These are phyloP conservation scores for Diaporthe capsici DNA, from an alignment of 2,329 filamentous ascomycete species.

Conservation along the genomic window DNA sequence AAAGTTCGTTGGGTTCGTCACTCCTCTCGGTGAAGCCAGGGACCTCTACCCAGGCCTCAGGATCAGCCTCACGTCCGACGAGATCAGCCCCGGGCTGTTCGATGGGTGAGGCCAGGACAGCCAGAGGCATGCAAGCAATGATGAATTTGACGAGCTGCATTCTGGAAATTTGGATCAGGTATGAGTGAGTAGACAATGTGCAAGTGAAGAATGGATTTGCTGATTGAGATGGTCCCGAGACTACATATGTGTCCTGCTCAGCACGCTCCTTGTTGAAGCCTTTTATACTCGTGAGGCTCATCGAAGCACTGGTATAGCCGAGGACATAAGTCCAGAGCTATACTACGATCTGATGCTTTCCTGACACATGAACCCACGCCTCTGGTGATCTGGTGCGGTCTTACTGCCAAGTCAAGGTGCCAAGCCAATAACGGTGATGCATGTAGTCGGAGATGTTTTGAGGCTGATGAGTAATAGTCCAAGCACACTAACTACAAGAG, in stretches of 20 bases:
- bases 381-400: neutral
- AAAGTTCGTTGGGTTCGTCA: neutral
- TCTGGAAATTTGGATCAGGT: neutral
- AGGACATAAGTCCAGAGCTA: neutral
- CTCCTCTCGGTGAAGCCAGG: neutral
- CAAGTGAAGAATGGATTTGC: neutral
- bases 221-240: neutral
- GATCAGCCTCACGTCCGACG: neutral
- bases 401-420: neutral
- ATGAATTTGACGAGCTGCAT: constrained; percentile 14
- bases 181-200: neutral
- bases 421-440: constrained; percentile 10
- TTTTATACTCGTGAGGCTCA: neutral
- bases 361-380: neutral
- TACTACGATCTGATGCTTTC: neutral
- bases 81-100: neutral
- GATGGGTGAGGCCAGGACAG: neutral
- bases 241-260: neutral
- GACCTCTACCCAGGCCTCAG: constrained; percentile 1
- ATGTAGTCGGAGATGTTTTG: constrained; percentile 4
- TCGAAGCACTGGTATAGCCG: neutral
- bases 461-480: neutral
- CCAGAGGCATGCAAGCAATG: neutral
- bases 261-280: fast-evolving
- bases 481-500: neutral